Base-by-base conservation (phyloP, 805 yeast genomes). In the Torulaspora delbrueckii region DNA sequence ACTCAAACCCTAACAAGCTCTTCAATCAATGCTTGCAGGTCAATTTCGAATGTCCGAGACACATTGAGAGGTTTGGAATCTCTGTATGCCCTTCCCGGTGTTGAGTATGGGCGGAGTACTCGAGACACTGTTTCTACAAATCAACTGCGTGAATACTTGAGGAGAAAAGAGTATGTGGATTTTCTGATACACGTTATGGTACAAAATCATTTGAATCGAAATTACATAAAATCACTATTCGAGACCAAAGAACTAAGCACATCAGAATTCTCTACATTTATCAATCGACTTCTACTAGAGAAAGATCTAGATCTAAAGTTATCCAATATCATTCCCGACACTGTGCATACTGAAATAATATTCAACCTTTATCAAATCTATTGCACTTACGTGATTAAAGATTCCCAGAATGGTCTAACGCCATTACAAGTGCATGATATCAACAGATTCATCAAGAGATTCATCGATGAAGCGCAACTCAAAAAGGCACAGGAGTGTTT, bases 401-500 rank as follows among this genome's bases (percentile, higher is more conserved):
- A 25, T 8, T 27, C 41, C 4, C 40, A 31, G 8, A 42, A 31
- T 14, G 41, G 25, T 13, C 38, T 52, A 5, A 44, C 47, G 7
- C 47, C 54, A 3, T 26, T 52, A 32, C 51, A 49, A 14, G 38
- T 54, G 26, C 42, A 54, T 40, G 60, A 56, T 40, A 23, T 55
- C 23, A 56, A 53, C 33, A 37, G 43, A 16, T 46, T 56, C 32
- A 42, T 53, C 26, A 43, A 45, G 13, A 40, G 32, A 26, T 56
- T 55, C 35, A 48, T 55, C n/a, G 40, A 45, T 13, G 46, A 39
- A 24, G 57, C 53, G 5, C 57, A 57, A 31, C 40, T 60, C 25
- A 48, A 53, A n/a, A 53, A 50, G 35, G 65, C 65, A 4, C 58
- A 55, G 23, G 46, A 19, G 4, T 54, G 57, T 8, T 40, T 61